Conservation (phyloP, 768 basidiomycete genomes). For the Boletus subparvulus region DNA sequence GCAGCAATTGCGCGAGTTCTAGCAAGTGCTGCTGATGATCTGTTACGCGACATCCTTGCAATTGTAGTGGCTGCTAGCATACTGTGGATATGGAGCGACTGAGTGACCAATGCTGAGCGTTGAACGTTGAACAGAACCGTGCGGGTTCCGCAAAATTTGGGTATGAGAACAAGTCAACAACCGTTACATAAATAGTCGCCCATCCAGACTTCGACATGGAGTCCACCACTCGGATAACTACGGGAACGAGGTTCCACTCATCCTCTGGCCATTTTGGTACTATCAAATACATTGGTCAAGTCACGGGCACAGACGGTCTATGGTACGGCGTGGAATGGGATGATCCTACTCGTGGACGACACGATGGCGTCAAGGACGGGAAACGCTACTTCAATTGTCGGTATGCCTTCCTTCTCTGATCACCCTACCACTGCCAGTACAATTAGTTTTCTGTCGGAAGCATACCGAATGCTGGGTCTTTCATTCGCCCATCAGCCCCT, state of each 20-base stretch:
- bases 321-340: conserved; percentile 99
- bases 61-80: conserved; percentile 29
- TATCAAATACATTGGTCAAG: conserved; percentile 63
- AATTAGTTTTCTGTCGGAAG: conserved; percentile 38
- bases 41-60: conserved; percentile 32
- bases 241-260: conserved; percentile 56
- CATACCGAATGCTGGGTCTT: conserved; percentile 65
- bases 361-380: conserved; percentile 79
- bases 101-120: neutral
- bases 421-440: conserved; percentile 8
- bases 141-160: conserved; percentile 9
- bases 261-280: conserved; percentile 59
- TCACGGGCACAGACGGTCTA: conserved; percentile 58
- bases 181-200: conserved; percentile 15
- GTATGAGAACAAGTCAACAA: neutral
- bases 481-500: conserved; percentile 66
- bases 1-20: conserved; percentile 34
- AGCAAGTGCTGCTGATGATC: conserved; percentile 25
- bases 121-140: neutral
- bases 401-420: conserved; percentile 41
- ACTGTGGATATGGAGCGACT: conserved; percentile 7
- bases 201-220: conserved; percentile 2
- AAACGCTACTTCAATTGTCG: conserved; percentile 75
- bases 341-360: conserved; percentile 78
- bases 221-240: conserved; percentile 25